phyloP scores from a whole-genome alignment of 2,329 filamentous ascomycete species.

The Cercospora citrullina region DNA sequence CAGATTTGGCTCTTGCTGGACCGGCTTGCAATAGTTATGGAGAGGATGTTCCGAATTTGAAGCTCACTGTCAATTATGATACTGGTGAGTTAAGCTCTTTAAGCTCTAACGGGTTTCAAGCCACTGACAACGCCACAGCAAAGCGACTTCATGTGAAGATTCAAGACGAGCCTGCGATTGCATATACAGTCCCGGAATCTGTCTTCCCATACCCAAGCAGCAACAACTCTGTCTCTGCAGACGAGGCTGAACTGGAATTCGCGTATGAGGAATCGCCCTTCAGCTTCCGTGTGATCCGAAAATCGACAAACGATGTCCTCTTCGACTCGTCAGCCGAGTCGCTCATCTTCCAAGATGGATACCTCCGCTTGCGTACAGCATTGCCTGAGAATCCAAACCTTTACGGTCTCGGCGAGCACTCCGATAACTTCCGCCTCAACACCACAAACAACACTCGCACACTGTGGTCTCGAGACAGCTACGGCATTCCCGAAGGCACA shows the following conservation, averaged over 20 bases:
- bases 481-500: constrained; percentile 57
- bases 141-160: constrained; percentile 64
- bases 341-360: constrained; percentile 39
- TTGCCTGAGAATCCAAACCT: constrained; percentile 68
- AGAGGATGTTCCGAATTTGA: constrained; percentile 33
- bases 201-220: constrained; percentile 63
- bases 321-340: constrained; percentile 36
- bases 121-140: background rate
- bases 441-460: constrained; percentile 69
- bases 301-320: constrained; percentile 31
- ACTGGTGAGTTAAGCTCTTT: constrained; percentile 22
- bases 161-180: constrained; percentile 64
- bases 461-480: constrained; percentile 68
- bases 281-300: constrained; percentile 34
- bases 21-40: constrained; percentile 36
- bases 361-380: constrained; percentile 67
- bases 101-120: background rate
- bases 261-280: constrained; percentile 33
- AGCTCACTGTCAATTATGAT: constrained; percentile 35
- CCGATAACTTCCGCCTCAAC: constrained; percentile 58
- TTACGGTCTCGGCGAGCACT: constrained; percentile 78
- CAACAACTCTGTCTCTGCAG: constrained; percentile 31
- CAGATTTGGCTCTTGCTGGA: constrained; percentile 35
- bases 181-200: constrained; percentile 72
- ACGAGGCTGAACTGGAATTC: constrained; percentile 32